phyloP scores from a whole-genome alignment of 2,329 filamentous ascomycete species.

The Neofusicoccum kwambonambiense region DNA sequence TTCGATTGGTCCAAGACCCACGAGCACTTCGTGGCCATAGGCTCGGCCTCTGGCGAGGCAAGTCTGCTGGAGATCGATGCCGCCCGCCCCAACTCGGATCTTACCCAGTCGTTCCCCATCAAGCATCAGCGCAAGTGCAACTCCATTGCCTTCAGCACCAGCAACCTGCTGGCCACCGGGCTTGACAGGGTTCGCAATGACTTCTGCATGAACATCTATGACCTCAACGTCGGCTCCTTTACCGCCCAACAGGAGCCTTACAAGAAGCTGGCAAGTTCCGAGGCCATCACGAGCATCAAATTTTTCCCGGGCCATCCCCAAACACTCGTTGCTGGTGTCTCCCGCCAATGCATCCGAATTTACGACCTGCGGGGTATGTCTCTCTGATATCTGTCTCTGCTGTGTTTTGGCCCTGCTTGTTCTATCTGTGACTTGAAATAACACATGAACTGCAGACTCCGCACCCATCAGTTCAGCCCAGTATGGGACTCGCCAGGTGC shows the following conservation, averaged over 20 bases:
- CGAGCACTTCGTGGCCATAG: conserved; percentile 69
- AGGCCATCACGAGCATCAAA: conserved; percentile 77
- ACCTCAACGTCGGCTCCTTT: conserved; percentile 61
- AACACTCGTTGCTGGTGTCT: conserved; percentile 72
- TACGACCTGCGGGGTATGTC: conserved; percentile 72
- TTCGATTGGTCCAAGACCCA: conserved; percentile 65
- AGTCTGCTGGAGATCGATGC: conserved; percentile 72
- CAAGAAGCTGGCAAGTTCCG: conserved; percentile 59
- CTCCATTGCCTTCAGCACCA: conserved; percentile 75
- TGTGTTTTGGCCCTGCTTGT: not conserved
- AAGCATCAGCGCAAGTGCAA: conserved; percentile 78
- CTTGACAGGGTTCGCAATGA: conserved; percentile 80
- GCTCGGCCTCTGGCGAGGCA: conserved; percentile 72
- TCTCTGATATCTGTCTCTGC: not conserved
- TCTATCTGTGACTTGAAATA: conserved; percentile 15
- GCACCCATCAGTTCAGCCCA: conserved; percentile 48
- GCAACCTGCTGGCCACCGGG: conserved; percentile 70
- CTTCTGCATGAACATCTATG: conserved; percentile 79
- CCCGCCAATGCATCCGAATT: conserved; percentile 70
- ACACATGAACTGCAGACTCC: conserved; percentile 31
- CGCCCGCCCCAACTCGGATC: conserved; percentile 43
- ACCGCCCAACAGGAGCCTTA: conserved; percentile 51
- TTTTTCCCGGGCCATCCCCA: conserved; percentile 78
- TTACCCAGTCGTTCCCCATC: conserved; percentile 65
- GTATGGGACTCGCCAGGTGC: conserved; percentile 58